phyloP scores from a whole-genome alignment of 2,329 filamentous ascomycete species.

The Arthroderma uncinatum region DNA sequence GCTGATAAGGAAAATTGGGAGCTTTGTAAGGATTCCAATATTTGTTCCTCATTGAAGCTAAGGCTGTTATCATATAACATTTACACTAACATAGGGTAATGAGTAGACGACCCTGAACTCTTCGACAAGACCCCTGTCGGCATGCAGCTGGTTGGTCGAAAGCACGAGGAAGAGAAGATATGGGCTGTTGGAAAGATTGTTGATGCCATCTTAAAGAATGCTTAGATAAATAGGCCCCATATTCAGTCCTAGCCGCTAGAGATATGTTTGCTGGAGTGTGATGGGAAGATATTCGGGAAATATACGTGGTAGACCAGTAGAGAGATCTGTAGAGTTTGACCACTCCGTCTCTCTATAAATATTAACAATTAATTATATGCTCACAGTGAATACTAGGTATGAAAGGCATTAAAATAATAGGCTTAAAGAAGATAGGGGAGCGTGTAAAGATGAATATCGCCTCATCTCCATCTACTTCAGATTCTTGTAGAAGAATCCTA shows the following conservation, averaged over 20 bases:
- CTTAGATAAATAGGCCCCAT: neutral
- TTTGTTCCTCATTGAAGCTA: too few relatives aligned
- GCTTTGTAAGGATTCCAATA: neutral
- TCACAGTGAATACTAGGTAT: neutral
- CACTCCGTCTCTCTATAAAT: neutral
- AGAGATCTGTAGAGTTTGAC: neutral
- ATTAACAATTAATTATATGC: neutral
- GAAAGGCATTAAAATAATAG: neutral
- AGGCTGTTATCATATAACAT: neutral
- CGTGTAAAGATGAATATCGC: neutral
- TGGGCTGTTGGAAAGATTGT: conserved; percentile 6
- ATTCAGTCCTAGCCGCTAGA: neutral
- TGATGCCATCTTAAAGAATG: neutral
- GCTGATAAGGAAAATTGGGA: conserved; percentile 1
- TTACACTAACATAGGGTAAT: conserved; percentile 9
- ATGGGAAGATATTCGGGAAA: neutral
- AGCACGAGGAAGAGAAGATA: conserved; percentile 43
- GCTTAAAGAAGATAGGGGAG: neutral
- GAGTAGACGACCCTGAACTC: conserved; percentile 37
- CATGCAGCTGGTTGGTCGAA: conserved; percentile 40
- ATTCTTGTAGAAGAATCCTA: neutral
- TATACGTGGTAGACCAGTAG: neutral
- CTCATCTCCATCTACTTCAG: neutral
- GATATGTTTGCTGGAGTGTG: neutral
- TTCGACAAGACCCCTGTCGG: conserved; percentile 41